These are phyloP conservation scores for Porcisia hertigi DNA, from an alignment of 208 protist species.

Conservation along the genomic window DNA sequence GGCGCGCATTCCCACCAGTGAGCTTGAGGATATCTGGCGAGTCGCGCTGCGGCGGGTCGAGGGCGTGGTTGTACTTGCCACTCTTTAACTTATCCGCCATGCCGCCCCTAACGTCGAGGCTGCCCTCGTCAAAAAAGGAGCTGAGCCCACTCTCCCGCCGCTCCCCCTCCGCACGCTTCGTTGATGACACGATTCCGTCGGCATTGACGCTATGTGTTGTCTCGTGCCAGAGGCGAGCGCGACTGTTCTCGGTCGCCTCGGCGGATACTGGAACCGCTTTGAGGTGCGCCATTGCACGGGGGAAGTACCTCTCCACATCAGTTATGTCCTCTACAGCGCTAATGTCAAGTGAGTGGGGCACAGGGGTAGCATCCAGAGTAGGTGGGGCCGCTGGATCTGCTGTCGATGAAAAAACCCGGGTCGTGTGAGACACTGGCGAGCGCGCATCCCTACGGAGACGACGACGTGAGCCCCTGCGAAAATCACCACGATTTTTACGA, in stretches of 20 bases:
- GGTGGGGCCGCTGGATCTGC: background rate
- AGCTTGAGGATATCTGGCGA: constrained; percentile 81
- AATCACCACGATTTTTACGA: background rate
- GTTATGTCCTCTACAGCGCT: constrained; percentile 34
- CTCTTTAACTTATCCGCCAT: constrained; percentile 26
- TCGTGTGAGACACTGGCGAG: background rate
- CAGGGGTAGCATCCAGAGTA: background rate
- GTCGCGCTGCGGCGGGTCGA: constrained; percentile 24
- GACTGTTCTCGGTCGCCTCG: constrained; percentile 36
- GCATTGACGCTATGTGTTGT: constrained; percentile 53
- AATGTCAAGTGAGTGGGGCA: constrained; percentile 60
- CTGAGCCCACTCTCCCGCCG: constrained; percentile 20
- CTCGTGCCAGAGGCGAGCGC: constrained; percentile 52
- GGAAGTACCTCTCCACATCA: constrained; percentile 80
- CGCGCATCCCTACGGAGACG: background rate
- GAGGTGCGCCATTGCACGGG: constrained; percentile 65
- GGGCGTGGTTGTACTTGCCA: constrained; percentile 10
- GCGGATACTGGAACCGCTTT: constrained; percentile 32
- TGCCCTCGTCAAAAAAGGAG: constrained; percentile 82
- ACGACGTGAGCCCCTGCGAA: background rate
- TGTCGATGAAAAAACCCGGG: background rate
- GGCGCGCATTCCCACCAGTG: constrained; percentile 53
- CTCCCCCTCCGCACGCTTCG: constrained; percentile 18
- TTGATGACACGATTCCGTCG: constrained; percentile 42
- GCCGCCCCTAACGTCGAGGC: constrained; percentile 69